Conservation (phyloP, 2,329 filamentous ascomycete species). For the Arthrobotrys musiformis region DNA sequence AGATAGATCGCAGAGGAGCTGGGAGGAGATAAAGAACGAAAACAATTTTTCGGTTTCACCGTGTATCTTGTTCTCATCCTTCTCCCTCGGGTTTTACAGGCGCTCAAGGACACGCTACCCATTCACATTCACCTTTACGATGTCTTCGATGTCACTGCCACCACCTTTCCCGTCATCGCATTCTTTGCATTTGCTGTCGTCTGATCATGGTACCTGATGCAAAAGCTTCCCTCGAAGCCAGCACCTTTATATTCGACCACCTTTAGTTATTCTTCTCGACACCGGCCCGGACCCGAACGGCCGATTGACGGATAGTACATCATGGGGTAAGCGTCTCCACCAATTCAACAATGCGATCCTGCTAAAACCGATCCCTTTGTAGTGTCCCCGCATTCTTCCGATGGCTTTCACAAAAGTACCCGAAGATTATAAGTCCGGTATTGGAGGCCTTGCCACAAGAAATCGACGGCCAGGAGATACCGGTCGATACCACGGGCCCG, state of each 20-base stretch:
- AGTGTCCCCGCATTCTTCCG: constrained; percentile 63
- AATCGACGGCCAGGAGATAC: constrained; percentile 84
- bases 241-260: constrained; percentile 30
- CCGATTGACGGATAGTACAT: neutral
- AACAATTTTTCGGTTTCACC: constrained; percentile 54
- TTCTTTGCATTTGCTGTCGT: constrained; percentile 39
- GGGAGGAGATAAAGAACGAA: constrained; percentile 46
- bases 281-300: neutral
- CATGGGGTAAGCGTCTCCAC: constrained; percentile 39
- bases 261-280: constrained; percentile 29
- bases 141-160: constrained; percentile 49
- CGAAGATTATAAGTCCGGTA: constrained; percentile 93
- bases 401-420: constrained; percentile 97
- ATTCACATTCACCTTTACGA: constrained; percentile 30
- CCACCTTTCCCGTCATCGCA: constrained; percentile 32
- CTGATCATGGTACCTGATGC: constrained; percentile 55
- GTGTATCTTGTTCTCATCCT: constrained; percentile 56
- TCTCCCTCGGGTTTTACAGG: constrained; percentile 54
- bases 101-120: constrained; percentile 44
- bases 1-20: constrained; percentile 14
- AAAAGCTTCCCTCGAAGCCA: constrained; percentile 42
- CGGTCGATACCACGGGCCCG: constrained; percentile 81
- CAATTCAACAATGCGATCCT: neutral
- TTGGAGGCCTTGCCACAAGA: constrained; percentile 84
- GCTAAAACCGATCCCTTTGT: neutral